Evolutionary conservation across 202 grass and related monocot species (phyloP), one percentile per base, ranked within the genome.

Genomic region (Hordeum pubiflorum): DNA sequence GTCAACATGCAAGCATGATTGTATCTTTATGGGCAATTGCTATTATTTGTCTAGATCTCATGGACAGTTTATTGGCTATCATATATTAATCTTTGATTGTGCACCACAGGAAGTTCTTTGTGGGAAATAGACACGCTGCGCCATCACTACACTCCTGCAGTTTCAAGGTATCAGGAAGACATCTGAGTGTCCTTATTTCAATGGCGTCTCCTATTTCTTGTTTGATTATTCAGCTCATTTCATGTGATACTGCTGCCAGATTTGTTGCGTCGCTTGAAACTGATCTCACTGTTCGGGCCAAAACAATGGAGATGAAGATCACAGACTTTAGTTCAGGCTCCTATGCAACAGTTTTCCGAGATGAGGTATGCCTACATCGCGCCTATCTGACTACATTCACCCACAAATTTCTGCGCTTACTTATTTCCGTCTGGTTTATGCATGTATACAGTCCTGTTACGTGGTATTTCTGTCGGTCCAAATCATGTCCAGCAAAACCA

Each of bases 81-180:
- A 38, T 89, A 8, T 52, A 73, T 82, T 76, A 77, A 79, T 79
- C 38, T 26, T 77, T 63, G 34, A 69, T 73, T 33, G 68, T 83
- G 69, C 69, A 59, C 63, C 52, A 50, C 86, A 96, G 96, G 92
- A 84, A 93, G 92, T 86, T 95, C 96, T 78, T 79, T 99, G 48
- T 99, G 90, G 92, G 96, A 99, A 90, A 91, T 99, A 78, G 92
- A 95, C 40, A 93, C 90, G 0, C 90, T 96, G 33, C 89, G 89
- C 15, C 85, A 91, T 78, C 96, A 99, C 89, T 91, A 95, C 48
- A 85, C 85, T 33, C 90, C 92, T 63, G 92, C 92, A 60, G 92
- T 99, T 68, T 95, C 92, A 36, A 92, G 96, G 96, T 99, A 95
- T 77, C 58, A 26, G 13, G 73, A 52, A 72, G 18, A 52, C 3